Base-by-base conservation (phyloP, 768 basidiomycete genomes). In the Termitomyces sp. region DNA sequence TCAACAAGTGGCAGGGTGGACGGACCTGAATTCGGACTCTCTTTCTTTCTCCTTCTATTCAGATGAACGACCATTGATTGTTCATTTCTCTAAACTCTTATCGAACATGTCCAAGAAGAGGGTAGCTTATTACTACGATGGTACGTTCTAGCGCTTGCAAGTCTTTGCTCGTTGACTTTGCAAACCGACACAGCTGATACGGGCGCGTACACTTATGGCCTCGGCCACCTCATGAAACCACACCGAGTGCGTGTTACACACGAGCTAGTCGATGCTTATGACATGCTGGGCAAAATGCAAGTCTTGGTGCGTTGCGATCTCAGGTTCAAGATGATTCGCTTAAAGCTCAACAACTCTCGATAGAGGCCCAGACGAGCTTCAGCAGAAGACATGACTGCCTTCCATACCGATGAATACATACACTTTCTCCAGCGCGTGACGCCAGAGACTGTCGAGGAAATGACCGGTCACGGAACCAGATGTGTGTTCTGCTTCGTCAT, bases 341-440 rank as follows among this genome's bases (percentile, higher is more conserved):
- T 35, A 47, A 9, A 32, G 16, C 18, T 53, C 18, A 64, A 52
- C 18, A 64, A 52, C 6, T 4, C 35, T n/a, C n/a, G 59, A 9
- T 65, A 92, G 90, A 80, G 78, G 66, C 86, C 93, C 6, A 80
- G 77, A 62, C 79, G 91, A 20, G 86, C 91, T 4, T 79, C 83
- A 0, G 82, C 87, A 14, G 80, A 86, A 65, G 80, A 83, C 24
- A 90, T 99, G 90, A 88, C 91, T n/a, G 75, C 87, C 12, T 99
- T 98, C 72, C 97, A 99, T 71, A 94, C 96, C 22, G 97, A 99
- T 75, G 97, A 99, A 80, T 99, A 97, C 72, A 82, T 99, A 58
- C 86, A 98, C 65, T 96, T 98, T 65, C 75, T 99, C 46, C 79
- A 84, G 54, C 82, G 84, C 49, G 95, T 98, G 28, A 92, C 88